Percentiles rank a stretch among this genome's conserved stretches.
These are phyloP conservation scores for Wickerhamiella alocasiicola DNA, from an alignment of 805 yeast species.

Conservation along the genomic window DNA sequence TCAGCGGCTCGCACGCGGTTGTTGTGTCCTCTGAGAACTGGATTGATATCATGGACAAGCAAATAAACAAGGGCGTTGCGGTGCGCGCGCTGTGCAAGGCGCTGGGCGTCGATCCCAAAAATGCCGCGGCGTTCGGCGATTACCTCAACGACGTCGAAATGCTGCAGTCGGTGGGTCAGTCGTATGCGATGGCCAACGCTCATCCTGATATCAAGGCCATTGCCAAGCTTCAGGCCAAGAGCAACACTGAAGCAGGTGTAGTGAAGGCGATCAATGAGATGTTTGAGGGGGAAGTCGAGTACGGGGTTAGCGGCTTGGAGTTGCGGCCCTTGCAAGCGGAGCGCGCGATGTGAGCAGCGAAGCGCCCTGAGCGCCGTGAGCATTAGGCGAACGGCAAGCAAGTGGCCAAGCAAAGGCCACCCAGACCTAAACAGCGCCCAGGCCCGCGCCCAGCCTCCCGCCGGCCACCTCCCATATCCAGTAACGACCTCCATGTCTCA, in stretches of 20 bases:
- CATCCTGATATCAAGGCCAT: conserved; percentile 2
- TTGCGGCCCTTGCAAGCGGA: too few relatives aligned
- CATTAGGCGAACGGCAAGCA: too few relatives aligned
- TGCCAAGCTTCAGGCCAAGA: conserved; percentile 5
- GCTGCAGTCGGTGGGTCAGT: conserved; percentile 3
- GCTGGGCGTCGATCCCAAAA: not conserved
- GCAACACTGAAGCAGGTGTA: conserved; percentile 3
- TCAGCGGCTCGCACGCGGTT: conserved; percentile 2
- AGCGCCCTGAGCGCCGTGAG: too few relatives aligned
- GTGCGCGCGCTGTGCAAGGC: conserved; percentile 7
- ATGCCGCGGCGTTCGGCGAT: conserved; percentile 8
- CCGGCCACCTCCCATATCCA: too few relatives aligned
- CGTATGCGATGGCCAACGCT: conserved; percentile 8
- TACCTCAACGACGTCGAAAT: conserved; percentile 9
- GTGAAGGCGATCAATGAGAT: not conserved
- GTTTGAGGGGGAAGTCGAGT: too few relatives aligned
- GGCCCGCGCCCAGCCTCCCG: too few relatives aligned
- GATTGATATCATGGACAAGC: conserved; percentile 10
- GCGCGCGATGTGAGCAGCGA: too few relatives aligned
- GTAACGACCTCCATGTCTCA: too few relatives aligned
- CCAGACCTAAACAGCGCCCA: too few relatives aligned
- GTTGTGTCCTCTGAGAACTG: conserved; percentile 8
- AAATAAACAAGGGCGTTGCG: conserved; percentile 9
- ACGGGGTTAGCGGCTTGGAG: too few relatives aligned
- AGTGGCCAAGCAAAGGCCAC: too few relatives aligned